These are phyloP conservation scores for Collybiopsis luxurians DNA, from an alignment of 768 basidiomycete species.

Conservation along the genomic window DNA sequence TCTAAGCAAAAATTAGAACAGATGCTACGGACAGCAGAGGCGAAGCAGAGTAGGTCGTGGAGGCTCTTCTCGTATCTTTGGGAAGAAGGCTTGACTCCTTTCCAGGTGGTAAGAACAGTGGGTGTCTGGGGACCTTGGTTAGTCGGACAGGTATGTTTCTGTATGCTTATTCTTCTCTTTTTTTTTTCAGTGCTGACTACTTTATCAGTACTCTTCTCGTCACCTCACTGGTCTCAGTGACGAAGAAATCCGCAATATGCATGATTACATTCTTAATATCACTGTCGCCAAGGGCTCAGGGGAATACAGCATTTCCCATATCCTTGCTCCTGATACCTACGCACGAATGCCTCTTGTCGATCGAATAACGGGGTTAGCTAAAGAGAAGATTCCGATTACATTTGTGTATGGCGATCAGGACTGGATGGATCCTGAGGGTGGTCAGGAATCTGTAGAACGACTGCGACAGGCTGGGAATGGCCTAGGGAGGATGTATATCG, in stretches of 20 bases:
- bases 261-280: conserved; percentile 91
- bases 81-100: conserved; percentile 93
- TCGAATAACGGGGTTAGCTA: conserved; percentile 55
- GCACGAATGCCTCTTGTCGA: conserved; percentile 88
- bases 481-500: conserved; percentile 70
- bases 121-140: conserved; percentile 88
- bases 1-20: conserved; percentile 46
- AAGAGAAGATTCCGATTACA: conserved; percentile 73
- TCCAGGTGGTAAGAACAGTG: conserved; percentile 79
- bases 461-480: conserved; percentile 77
- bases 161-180: background rate
- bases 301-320: conserved; percentile 93
- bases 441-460: conserved; percentile 67
- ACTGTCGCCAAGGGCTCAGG: conserved; percentile 89
- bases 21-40: conserved; percentile 53
- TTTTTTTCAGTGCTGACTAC: background rate
- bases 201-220: conserved; percentile 68
- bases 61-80: conserved; percentile 73
- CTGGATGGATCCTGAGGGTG: conserved; percentile 96
- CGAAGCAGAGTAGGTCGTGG: conserved; percentile 49
- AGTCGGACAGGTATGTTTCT: conserved; percentile 64
- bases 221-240: conserved; percentile 76
- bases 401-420: conserved; percentile 93
- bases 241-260: conserved; percentile 85
- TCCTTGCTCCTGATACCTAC: conserved; percentile 87